Evolutionary conservation across 495 filamentous ascomycete species (phyloP), one percentile per base, ranked within the genome.

Genomic region (Aspergillus mulundensis): DNA sequence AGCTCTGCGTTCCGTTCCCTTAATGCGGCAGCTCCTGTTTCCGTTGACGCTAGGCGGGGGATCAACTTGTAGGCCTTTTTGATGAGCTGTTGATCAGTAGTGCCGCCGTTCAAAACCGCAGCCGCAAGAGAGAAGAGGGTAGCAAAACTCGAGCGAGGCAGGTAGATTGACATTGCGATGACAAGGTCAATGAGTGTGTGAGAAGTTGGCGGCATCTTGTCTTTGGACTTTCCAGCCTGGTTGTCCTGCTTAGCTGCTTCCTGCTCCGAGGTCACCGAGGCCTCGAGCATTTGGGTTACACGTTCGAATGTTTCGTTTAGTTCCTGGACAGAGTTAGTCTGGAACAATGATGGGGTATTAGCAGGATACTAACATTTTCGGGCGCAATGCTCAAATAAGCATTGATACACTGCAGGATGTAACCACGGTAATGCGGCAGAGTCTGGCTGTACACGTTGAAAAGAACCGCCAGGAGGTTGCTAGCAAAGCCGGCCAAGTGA

Each of bases 61-160:
- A 98, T 90, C 46, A 98, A 78, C 71, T 97, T 97, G 78, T 97
- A 98, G 3, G 94, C 93, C 73, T 98, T 98, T 82, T 98, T 98
- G 69, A 97, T 91, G n/a, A 98, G 78, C 65, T 97, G 93, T 23
- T 94, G 87, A 59, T 97, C 95, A 14, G 41, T 65, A 28, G 67
- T 70, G 53, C 59, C 64, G 60, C 84, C 86, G 61, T 86, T 83
- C 53, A 97, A 81, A 48, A 96, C 86, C 12, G 87, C 76, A 0
- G 89, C 78, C 5, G 93, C 88, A 56, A 97, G 89, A 54, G 79
- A 81, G 72, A 97, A 96, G 3, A 98, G 82, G 20, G 81, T 78
- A 30, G 80, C 74, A 61, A 94, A 95, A 69, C 88, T 90, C 39
- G 88, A 81, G 14, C 89, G 78, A 3, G 95, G 91, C 19, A 98